These are phyloP conservation scores for Ophiocordyceps camponoti-rufipedis DNA, from an alignment of 2,329 filamentous ascomycete species.

Conservation along the genomic window DNA sequence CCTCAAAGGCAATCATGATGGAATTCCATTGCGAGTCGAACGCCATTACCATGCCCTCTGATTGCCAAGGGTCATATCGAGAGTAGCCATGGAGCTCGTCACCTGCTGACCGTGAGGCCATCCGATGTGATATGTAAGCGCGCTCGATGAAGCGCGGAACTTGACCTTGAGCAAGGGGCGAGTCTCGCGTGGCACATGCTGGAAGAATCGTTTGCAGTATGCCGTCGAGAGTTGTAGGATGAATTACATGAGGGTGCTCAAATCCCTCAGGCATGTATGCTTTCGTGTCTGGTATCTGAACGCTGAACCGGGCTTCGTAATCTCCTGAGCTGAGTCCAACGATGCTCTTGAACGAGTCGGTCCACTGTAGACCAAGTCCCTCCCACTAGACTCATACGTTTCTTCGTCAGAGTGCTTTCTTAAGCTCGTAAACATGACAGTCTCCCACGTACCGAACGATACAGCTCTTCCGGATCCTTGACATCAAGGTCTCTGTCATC, in stretches of 20 bases:
- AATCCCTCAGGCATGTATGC: neutral
- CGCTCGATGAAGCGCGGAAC: neutral
- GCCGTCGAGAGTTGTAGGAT: neutral
- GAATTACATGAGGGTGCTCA: neutral
- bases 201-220: neutral
- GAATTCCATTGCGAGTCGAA: neutral
- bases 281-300: neutral
- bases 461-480: neutral
- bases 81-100: neutral
- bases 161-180: neutral
- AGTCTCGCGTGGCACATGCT: too few species aligned
- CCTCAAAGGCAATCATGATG: neutral
- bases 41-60: neutral
- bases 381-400: neutral
- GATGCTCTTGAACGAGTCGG: neutral
- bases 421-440: too few species aligned
- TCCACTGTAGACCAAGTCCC: neutral
- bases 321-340: neutral
- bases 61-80: neutral
- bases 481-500: neutral
- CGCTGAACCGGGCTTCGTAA: neutral
- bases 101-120: neutral
- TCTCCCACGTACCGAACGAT: neutral
- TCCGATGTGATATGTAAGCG: neutral
- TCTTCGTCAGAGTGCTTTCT: too few species aligned